A percentile compares a stretch with the other conserved stretches of the same genome.
Evolutionary conservation across 164 flowering plant species (phyloP).

Genomic region (Pachysandra terminalis): DNA sequence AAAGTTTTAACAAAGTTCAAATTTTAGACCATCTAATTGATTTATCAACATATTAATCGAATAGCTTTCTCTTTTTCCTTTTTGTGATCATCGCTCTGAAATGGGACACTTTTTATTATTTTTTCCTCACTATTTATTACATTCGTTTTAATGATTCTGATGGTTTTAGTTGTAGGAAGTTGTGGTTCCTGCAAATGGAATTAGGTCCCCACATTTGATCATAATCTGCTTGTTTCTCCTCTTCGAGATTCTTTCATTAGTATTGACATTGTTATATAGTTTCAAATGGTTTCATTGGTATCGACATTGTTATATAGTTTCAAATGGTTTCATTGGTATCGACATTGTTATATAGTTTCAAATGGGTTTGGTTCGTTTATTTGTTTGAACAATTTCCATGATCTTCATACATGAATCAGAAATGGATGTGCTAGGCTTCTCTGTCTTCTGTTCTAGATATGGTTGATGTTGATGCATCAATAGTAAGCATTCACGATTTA

Average conservation of each 20-base stretch:
- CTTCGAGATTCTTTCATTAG: no score
- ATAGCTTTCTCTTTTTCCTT: no score
- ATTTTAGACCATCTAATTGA: no score
- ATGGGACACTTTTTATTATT: no score
- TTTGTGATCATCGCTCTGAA: no score
- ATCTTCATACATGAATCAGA: neutral
- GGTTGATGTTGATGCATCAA: no score
- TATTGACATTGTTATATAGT: neutral
- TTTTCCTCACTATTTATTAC: neutral
- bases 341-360: neutral
- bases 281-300: neutral
- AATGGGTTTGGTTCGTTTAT: neutral
- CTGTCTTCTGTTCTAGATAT: no score
- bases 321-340: neutral
- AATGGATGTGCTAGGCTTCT: no score
- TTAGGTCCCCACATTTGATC: neutral
- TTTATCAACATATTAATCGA: neutral
- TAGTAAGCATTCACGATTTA: no score
- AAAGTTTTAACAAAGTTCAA: no score
- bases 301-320: neutral
- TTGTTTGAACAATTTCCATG: neutral
- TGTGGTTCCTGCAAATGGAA: neutral
- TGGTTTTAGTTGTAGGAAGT: no score
- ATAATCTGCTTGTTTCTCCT: neutral
- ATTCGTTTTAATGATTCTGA: neutral